A percentile compares a stretch with the other conserved stretches of the same genome.
These are phyloP conservation scores for Phellinidium pouzarii DNA, from an alignment of 1,284 basidiomycete genomes.

Conservation along the genomic window DNA sequence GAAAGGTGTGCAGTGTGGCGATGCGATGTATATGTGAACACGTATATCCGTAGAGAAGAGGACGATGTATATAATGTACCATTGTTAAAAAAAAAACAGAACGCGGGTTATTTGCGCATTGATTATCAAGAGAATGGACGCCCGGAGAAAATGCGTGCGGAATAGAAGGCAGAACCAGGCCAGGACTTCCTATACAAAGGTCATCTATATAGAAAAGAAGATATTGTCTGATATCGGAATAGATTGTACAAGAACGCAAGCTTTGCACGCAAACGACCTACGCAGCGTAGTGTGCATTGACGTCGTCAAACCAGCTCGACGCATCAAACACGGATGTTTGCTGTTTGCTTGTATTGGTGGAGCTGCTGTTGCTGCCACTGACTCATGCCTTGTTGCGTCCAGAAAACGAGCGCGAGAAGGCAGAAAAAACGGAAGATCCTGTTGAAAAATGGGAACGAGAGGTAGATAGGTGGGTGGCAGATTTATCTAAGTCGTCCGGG, in stretches of 20 bases:
- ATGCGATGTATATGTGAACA: not conserved
- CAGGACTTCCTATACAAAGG: not conserved
- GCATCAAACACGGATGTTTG: not conserved
- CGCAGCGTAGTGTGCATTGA: not conserved
- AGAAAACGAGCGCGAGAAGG: conserved; percentile 16
- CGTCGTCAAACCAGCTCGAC: conserved; percentile 4
- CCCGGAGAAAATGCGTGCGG: not conserved
- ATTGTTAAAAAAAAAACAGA: not conserved
- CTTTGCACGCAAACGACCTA: not conserved
- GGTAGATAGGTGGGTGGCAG: not conserved
- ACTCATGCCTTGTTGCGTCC: not conserved
- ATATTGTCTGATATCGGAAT: too few relatives aligned
- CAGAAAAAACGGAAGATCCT: conserved; percentile 2
- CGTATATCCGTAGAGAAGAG: not conserved
- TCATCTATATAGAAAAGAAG: not conserved
- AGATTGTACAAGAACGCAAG: not conserved
- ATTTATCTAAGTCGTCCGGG: not conserved
- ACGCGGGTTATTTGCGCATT: not conserved
- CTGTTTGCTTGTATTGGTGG: not conserved
- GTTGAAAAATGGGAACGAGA: not conserved
- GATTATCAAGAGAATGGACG: not conserved
- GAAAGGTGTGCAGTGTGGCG: not conserved
- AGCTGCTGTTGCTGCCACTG: not conserved
- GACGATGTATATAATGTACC: not conserved
- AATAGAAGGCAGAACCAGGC: not conserved